A percentile compares a stretch with the other conserved stretches of the same genome.
These are phyloP conservation scores for Aspergillus pseudoglaucus DNA, from an alignment of 2,329 filamentous ascomycete genomes.

Conservation along the genomic window DNA sequence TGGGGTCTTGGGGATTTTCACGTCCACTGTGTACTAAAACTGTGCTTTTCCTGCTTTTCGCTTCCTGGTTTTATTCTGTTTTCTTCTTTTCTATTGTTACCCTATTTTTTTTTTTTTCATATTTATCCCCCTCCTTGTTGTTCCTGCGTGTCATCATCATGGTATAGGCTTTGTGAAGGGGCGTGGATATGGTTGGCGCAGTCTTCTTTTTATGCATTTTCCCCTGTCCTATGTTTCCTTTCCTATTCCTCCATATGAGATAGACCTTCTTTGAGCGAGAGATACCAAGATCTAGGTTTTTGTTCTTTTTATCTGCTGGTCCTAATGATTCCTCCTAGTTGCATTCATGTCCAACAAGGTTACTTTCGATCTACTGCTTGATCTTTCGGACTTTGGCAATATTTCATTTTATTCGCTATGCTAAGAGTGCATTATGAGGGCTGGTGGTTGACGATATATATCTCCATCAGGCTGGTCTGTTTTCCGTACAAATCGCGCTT, in stretches of 20 bases:
- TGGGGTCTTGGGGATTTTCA: conserved; percentile 16
- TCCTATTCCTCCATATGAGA: conserved; percentile 25
- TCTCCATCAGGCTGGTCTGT: too few species aligned
- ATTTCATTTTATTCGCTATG: too few species aligned
- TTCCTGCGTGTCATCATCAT: conserved; percentile 18
- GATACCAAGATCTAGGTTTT: conserved; percentile 36
- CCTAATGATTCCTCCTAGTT: background rate
- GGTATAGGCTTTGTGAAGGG: conserved; percentile 24
- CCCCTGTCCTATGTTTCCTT: conserved; percentile 20
- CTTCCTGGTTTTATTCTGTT: conserved; percentile 7
- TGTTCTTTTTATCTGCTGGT: conserved; percentile 15
- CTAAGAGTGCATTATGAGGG: too few species aligned
- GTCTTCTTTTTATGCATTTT: conserved; percentile 27
- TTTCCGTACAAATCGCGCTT: too few species aligned
- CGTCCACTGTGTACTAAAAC: conserved; percentile 7
- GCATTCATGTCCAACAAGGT: too few species aligned
- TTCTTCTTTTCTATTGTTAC: conserved; percentile 10
- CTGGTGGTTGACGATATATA: too few species aligned
- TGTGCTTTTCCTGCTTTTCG: conserved; percentile 10
- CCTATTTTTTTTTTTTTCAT: conserved; percentile 4
- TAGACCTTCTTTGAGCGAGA: conserved; percentile 35
- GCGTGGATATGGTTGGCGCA: conserved; percentile 32
- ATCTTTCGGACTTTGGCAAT: too few species aligned
- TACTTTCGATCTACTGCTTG: too few species aligned
- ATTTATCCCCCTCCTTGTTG: conserved; percentile 7